phyloP scores from a whole-genome alignment of 306 rosid genomes.

The Purshia tridentata region DNA sequence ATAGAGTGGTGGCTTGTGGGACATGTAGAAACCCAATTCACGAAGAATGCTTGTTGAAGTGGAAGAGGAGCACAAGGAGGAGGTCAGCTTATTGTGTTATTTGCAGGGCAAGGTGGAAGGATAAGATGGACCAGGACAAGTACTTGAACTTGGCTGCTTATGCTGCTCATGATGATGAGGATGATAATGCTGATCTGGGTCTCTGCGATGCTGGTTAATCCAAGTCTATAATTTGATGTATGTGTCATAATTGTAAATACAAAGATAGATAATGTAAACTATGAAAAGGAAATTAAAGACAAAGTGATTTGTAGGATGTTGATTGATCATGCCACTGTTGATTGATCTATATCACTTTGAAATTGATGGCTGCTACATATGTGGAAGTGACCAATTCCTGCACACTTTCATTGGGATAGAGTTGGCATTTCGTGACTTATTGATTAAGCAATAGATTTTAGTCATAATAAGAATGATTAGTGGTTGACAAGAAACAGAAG shows the following conservation, averaged over 20 bases:
- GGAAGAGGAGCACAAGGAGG: slow-evolving; percentile 75
- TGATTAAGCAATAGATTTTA: background rate
- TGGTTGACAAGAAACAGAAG: background rate
- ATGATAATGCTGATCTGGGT: background rate
- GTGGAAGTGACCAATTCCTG: background rate
- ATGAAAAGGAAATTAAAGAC: background rate
- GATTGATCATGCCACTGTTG: background rate
- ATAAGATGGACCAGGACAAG: slow-evolving; percentile 37
- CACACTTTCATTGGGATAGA: background rate
- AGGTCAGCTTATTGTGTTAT: slow-evolving; percentile 65
- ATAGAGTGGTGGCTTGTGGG: slow-evolving; percentile 61
- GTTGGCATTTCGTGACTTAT: background rate
- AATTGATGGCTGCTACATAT: background rate
- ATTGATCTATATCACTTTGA: too few relatives aligned
- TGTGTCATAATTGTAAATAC: background rate
- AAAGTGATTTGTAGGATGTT: background rate
- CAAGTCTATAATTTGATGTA: background rate
- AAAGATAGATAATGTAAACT: background rate
- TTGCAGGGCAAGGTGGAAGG: slow-evolving; percentile 87
- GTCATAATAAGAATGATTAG: background rate
- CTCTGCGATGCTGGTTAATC: slow-evolving; percentile 7
- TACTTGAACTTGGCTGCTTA: slow-evolving; percentile 77
- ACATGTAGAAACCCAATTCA: slow-evolving; percentile 75
- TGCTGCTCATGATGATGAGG: slow-evolving; percentile 36
- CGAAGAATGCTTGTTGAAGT: slow-evolving; percentile 64